Evolutionary conservation across 257 asterid species (phyloP).

Genomic region (Solanum stenotomum): DNA sequence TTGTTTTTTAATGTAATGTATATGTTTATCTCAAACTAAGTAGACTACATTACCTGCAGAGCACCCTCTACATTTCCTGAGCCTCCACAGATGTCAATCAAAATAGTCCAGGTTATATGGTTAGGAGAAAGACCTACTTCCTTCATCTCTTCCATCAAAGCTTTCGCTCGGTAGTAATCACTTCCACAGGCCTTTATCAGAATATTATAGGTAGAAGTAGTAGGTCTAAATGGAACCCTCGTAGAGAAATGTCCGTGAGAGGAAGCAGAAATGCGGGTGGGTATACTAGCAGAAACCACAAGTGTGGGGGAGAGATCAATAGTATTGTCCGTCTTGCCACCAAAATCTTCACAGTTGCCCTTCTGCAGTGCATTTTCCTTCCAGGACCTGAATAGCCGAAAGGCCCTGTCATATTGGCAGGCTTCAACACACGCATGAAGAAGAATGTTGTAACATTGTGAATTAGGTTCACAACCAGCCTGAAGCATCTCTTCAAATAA

Average conservation of each 20-base stretch:
- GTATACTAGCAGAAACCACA: slow-evolving; percentile 1
- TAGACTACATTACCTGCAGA: slow-evolving; percentile 41
- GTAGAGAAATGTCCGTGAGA: slow-evolving; percentile 22
- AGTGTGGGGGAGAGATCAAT: slow-evolving; percentile 4
- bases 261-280: slow-evolving; percentile 6
- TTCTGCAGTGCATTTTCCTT: slow-evolving; percentile 44
- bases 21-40: background rate
- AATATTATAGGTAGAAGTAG: slow-evolving; percentile 75
- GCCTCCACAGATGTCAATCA: slow-evolving; percentile 70
- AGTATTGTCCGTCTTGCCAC: slow-evolving; percentile 4
- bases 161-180: slow-evolving; percentile 71
- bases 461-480: slow-evolving; percentile 66
- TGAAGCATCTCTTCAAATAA: slow-evolving; percentile 83
- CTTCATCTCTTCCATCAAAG: slow-evolving; percentile 89
- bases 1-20: background rate
- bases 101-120: slow-evolving; percentile 83
- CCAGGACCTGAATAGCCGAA: slow-evolving; percentile 79
- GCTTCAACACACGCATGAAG: slow-evolving; percentile 93
- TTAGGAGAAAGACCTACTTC: slow-evolving; percentile 67
- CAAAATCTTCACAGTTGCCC: slow-evolving; percentile 14
- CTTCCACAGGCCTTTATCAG: slow-evolving; percentile 94
- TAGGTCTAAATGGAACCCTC: slow-evolving; percentile 63
- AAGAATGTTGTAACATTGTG: slow-evolving; percentile 75
- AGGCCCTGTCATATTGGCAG: slow-evolving; percentile 88
- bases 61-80: slow-evolving; percentile 55